Base-by-base conservation (phyloP, 306 rosid species). In the Crotalaria pallida region DNA sequence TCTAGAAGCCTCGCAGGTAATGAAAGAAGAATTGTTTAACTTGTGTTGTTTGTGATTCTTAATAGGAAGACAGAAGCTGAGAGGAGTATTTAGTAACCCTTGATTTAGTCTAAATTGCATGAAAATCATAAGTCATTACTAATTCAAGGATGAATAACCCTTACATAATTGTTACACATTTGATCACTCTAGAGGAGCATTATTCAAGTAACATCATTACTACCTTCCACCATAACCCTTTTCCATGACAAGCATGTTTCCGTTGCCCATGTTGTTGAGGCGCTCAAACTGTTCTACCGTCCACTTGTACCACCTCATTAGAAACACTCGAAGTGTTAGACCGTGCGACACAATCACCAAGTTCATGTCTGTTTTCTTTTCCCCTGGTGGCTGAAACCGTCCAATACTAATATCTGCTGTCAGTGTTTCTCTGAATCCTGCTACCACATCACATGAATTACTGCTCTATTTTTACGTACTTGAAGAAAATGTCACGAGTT, bases 241-340 rank as follows among this genome's bases (percentile, higher is more conserved):
- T 71, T 84, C 87, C 98, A 93, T 90, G 38, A 90, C 98, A 12
- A 88, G 52, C 80, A 85, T 70, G 3, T 77, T 58, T 9, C 96
- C 91, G 49, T 93, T 93, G 40, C 81, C 76, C 61, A 93, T 41
- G 75, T 93, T 93, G 55, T 78, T 64, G 19, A 93, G 84, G 9
- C 84, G 65, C 57, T 93, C 94, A 15, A 88, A 93, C 52, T 93
- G 97, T 41, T 87, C 57, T 2, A 93, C 97, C 0, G 93, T 86
- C 98, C 98, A 93, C 62, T 93, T 87, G 79, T 88, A 93, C 97
- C 97, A 90, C 64, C 97, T 90, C 97, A 88, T 90, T 1, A 93
- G 90, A 50, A 93, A 93, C 55, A 93, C 97, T 77, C 98, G 56
- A 1, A 90, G 86, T 3, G 97, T 93, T 52, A 93, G 75, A 21